Evolutionary conservation across 2,329 filamentous ascomycete genomes (phyloP).

Genomic region (Ophiosphaerella narmari): DNA sequence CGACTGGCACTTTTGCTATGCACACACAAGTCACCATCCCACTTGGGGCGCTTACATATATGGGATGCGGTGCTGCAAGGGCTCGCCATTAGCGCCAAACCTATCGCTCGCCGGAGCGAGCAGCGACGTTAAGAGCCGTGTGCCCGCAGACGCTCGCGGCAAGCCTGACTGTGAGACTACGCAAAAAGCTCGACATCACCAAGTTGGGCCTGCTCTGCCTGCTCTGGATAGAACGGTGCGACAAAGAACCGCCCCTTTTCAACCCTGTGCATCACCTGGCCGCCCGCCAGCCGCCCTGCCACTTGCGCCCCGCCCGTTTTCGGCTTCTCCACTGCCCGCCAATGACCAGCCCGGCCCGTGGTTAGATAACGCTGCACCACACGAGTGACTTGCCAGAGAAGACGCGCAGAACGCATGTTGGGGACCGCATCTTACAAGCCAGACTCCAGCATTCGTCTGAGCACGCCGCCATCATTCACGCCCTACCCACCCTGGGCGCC

Average conservation of each 20-base stretch:
- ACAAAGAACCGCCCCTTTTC: not conserved
- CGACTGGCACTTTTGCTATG: not conserved
- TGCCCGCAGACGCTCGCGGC: not conserved
- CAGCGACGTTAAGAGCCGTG: constrained; percentile 8
- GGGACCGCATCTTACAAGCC: not conserved
- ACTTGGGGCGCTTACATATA: constrained; percentile 3
- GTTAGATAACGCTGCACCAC: not conserved
- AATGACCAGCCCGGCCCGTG: not conserved
- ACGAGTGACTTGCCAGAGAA: not conserved
- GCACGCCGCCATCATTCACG: constrained; percentile 37
- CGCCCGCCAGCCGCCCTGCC: not conserved
- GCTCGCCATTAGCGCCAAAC: constrained; percentile 1
- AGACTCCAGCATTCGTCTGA: not conserved
- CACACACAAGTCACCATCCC: not conserved
- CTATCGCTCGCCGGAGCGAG: not conserved
- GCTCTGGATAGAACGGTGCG: not conserved
- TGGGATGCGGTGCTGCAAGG: constrained; percentile 2
- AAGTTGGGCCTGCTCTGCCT: not conserved
- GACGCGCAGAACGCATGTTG: not conserved
- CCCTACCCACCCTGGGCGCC: constrained; percentile 25
- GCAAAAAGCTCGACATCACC: not conserved
- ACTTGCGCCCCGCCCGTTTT: not conserved
- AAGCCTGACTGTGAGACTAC: not conserved
- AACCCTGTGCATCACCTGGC: not conserved
- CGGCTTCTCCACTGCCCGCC: constrained; percentile 4